Evolutionary conservation across 352 stramenopile species (phyloP), one percentile per base, ranked within the genome.

Genomic region (Globisporangium cederbergense): DNA sequence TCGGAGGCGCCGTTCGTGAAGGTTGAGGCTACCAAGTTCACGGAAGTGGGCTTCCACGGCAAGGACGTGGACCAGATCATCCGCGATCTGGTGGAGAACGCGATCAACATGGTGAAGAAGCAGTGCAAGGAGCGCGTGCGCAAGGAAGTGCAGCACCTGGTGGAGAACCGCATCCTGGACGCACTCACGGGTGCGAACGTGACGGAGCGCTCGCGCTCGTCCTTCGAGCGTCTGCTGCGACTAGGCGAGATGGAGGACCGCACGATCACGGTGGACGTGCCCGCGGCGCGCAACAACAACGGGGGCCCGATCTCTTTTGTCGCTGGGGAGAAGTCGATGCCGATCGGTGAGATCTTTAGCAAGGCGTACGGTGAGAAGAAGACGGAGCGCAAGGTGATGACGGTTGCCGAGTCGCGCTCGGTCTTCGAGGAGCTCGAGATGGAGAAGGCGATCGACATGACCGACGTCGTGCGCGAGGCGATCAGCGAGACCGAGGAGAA

Each of bases 11-110:
- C 97, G 40, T 99, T 99, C 72, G 90, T 98, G 58, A 99, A 99
- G 71, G 88, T 97, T 34, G 97, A 99, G 74, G 98, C 98, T 8
- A 99, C 97, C 40, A 99, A 99, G 83, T 99, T 99, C 76, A 99
- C 97, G 2, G 98, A 99, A 83, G 97, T 99, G 47, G 98, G 98
- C 25, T 99, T 99, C 73, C 97, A 99, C 76, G 97, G 98, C 52
- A 82, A 96, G n/a, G 98, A 99, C 77, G 97, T 99, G 14, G 97
- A 99, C 82, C 88, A 98, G 72, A 99, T 99, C 77, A 99, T 99
- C 69, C 92, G 96, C 53, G 97, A 99, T 70, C 90, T 99, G 32
- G 96, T 99, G 58, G 97, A 99, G 75, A 96, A 98, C 54, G 90
- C 90, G 42, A 98, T 99, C 69, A 94, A 94, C 63, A 88, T 99